Evolutionary conservation across 2,329 filamentous ascomycete genomes (phyloP).

Genomic region (Catunica adiposa): DNA sequence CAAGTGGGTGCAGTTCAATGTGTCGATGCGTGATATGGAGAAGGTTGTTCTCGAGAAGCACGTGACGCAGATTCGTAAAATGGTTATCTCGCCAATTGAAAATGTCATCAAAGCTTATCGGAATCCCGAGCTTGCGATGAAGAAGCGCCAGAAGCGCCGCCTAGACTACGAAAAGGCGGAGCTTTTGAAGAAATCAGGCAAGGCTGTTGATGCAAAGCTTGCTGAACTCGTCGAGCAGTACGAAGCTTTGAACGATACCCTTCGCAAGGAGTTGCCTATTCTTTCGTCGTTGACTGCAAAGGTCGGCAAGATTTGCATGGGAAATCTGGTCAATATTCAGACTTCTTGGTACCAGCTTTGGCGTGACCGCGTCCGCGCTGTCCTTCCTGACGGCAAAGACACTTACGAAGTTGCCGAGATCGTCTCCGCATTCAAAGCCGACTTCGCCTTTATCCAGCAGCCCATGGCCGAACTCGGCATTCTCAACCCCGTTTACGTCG

Average conservation of each 20-base stretch:
- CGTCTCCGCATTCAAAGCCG: conserved; percentile 57
- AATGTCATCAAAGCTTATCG: conserved; percentile 64
- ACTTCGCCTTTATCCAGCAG: conserved; percentile 62
- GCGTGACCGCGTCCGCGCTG: conserved; percentile 63
- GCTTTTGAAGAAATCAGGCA: conserved; percentile 60
- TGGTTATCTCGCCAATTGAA: conserved; percentile 73
- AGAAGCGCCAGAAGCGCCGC: conserved; percentile 85
- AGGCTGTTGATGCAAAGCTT: conserved; percentile 76
- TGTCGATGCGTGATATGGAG: conserved; percentile 72
- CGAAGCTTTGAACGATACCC: conserved; percentile 73
- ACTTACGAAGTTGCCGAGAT: conserved; percentile 57
- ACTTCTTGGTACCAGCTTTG: conserved; percentile 67
- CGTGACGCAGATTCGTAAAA: conserved; percentile 60
- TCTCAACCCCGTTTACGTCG: conserved; percentile 56
- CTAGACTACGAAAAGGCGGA: conserved; percentile 74
- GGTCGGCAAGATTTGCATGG: conserved; percentile 66
- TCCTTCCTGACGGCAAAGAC: conserved; percentile 47
- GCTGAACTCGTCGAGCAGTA: conserved; percentile 77
- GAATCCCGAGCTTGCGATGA: conserved; percentile 75
- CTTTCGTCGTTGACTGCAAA: conserved; percentile 68
- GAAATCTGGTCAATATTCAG: conserved; percentile 73
- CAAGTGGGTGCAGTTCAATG: conserved; percentile 85
- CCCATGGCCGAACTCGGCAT: conserved; percentile 56
- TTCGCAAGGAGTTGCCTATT: conserved; percentile 81
- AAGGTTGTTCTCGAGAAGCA: conserved; percentile 72